Base-by-base conservation (phyloP, 2,329 filamentous ascomycete species). In the Trichophyton mentagrophytes region DNA sequence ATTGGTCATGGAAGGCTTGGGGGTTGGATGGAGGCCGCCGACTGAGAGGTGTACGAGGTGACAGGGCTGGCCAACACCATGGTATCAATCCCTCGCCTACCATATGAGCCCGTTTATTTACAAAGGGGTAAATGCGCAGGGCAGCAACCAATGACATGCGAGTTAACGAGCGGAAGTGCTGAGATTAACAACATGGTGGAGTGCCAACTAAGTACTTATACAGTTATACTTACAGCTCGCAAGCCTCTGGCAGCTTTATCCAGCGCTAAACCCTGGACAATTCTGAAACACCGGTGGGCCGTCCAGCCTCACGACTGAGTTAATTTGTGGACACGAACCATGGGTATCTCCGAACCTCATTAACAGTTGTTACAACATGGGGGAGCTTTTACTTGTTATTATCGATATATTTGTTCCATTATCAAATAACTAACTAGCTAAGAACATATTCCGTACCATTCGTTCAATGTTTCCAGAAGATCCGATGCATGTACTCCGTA, bases 1-100 rank as follows among this genome's bases (percentile, higher is more conserved):
- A 73, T 81, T 84, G 64, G 86, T 96, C 0, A 95, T 97, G 78
- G 82, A 85, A 64, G 87, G 86, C 0, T 69, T 96, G 64, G 87
- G 82, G 0, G 73, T 96, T 63, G 78, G 80, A 55, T 90, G 83
- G 80, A 79, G 84, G 61, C 77, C 78, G 25, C 85, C 88, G 0
- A 78, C 79, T 62, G 84, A 89, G 70, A 80, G 88, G 64, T 89
- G 85, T 67, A 88, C 86, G 1, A 80, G 82, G 7, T 87, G 69
- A 78, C 15, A 11, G 6, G n/a, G 44, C 20, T 22, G 17, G 17
- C 17, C 9, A 47, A 20, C 33, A 13, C 33, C 13, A 3, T 8
- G 3, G 11, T 13, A 20, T 47, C 17, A 46, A 13, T 44, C 13
- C 15, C n/a, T 20, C 5, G 44, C 44, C n/a, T 47, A 20, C n/a